Conservation (phyloP, 768 basidiomycete genomes). For the Mycena kentingensis region DNA sequence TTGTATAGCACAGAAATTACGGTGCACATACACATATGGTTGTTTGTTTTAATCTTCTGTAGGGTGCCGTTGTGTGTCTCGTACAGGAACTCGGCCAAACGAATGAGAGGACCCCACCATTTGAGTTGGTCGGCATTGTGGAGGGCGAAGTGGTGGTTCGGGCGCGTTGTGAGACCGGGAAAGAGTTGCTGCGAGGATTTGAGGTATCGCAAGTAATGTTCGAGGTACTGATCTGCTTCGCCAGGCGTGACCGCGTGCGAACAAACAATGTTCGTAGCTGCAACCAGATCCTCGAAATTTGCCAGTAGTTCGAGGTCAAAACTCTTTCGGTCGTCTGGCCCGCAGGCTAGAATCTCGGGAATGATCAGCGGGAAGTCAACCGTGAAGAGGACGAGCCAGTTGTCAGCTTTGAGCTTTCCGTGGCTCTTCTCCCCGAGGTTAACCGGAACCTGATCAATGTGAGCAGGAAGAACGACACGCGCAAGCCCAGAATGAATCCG, state of each 20-base stretch:
- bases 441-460: constrained; percentile 16
- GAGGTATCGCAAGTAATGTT: neutral
- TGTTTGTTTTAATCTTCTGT: constrained; percentile 8
- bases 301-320: constrained; percentile 2
- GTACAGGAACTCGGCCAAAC: neutral
- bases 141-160: constrained; percentile 4
- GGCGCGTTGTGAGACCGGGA: neutral
- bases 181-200: neutral
- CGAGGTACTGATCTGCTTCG: neutral
- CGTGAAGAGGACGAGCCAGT: too few relatives aligned
- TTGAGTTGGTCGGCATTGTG: neutral
- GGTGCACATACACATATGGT: too few relatives aligned
- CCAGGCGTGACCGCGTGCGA: neutral
- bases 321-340: neutral
- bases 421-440: constrained; percentile 21
- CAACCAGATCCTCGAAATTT: constrained; percentile 14
- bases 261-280: constrained; percentile 11
- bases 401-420: constrained; percentile 25
- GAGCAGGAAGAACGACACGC: constrained; percentile 9
- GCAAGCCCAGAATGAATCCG: constrained; percentile 11
- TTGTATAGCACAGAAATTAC: neutral
- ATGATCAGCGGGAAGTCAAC: constrained; percentile 17
- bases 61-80: constrained; percentile 2
- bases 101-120: constrained; percentile 2
- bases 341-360: constrained; percentile 4